These are phyloP conservation scores for Aspergillus sp. DNA, from an alignment of 2,329 filamentous ascomycete species.

Conservation along the genomic window DNA sequence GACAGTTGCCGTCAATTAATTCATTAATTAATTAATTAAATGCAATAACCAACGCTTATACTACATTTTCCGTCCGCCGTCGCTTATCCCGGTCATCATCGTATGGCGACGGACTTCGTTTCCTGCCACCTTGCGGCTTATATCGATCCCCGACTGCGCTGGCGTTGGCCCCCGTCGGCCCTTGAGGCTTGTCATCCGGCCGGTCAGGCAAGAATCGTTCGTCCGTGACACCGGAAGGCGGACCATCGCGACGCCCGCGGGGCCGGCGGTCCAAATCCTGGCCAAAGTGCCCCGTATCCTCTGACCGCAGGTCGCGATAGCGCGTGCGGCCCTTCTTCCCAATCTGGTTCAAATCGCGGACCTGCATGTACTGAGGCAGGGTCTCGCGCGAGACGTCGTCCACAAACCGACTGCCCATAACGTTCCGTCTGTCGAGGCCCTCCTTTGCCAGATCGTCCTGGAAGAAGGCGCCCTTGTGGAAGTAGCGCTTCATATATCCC, in stretches of 20 bases:
- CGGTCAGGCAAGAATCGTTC: slow-evolving; percentile 40
- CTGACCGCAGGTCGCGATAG: slow-evolving; percentile 76
- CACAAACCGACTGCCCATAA: slow-evolving; percentile 74
- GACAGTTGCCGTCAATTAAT: no score
- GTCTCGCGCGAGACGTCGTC: slow-evolving; percentile 82
- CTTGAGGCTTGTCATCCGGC: slow-evolving; percentile 23
- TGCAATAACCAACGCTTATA: no score
- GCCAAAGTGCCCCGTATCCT: slow-evolving; percentile 85
- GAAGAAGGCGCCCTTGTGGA: slow-evolving; percentile 94
- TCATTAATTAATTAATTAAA: no score
- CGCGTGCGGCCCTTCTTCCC: slow-evolving; percentile 85
- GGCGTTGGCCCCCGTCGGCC: slow-evolving; percentile 39
- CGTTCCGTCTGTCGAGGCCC: slow-evolving; percentile 67
- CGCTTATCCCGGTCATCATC: slow-evolving; percentile 35
- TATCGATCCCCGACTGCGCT: slow-evolving; percentile 36
- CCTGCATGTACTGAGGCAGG: slow-evolving; percentile 83
- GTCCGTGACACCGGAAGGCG: slow-evolving; percentile 32
- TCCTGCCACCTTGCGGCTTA: slow-evolving; percentile 31
- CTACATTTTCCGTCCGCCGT: slow-evolving; percentile 24
- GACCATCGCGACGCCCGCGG: slow-evolving; percentile 20
- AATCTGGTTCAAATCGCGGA: slow-evolving; percentile 85
- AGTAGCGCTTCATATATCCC: slow-evolving; percentile 89
- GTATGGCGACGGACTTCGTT: slow-evolving; percentile 35
- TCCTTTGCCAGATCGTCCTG: slow-evolving; percentile 68
- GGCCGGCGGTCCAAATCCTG: slow-evolving; percentile 22